A percentile compares a stretch with the other conserved stretches of the same genome.
Conservation (phyloP, 805 yeast species). For the Millerozyma acaciae region DNA sequence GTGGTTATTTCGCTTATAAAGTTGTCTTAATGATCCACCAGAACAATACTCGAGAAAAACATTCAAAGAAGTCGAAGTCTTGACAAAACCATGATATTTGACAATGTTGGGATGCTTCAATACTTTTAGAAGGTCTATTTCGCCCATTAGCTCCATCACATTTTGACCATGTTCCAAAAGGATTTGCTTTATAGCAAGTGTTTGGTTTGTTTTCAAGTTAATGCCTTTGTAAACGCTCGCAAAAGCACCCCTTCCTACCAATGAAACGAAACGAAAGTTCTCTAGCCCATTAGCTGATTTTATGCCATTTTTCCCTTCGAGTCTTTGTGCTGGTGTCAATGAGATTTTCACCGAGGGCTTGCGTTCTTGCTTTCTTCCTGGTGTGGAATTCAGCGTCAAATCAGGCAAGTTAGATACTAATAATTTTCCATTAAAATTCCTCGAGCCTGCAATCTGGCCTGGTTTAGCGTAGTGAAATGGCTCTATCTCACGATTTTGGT, state of each 20-base stretch:
- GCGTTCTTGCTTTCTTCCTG: too few relatives aligned
- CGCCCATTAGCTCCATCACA: conserved; percentile 53
- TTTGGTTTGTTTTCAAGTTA: conserved; percentile 58
- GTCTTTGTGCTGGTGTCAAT: conserved; percentile 49
- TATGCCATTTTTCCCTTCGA: conserved; percentile 41
- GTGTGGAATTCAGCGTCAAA: too few relatives aligned
- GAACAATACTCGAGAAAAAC: conserved; percentile 60
- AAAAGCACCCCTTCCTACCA: conserved; percentile 87
- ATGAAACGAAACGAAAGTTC: conserved; percentile 51
- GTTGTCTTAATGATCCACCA: conserved; percentile 61
- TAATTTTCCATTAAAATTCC: too few relatives aligned
- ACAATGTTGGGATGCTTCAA: conserved; percentile 66
- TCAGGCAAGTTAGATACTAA: too few relatives aligned
- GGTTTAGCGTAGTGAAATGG: too few relatives aligned
- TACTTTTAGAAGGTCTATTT: conserved; percentile 60
- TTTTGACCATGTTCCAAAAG: conserved; percentile 49
- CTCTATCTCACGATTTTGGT: too few relatives aligned
- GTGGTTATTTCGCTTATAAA: conserved; percentile 45
- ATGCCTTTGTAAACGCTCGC: conserved; percentile 81
- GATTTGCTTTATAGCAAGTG: conserved; percentile 79
- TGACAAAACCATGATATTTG: conserved; percentile 63
- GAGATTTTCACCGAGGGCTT: conserved; percentile 36
- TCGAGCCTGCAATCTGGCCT: too few relatives aligned
- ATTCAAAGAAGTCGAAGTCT: conserved; percentile 48
- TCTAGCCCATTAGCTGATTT: conserved; percentile 41